Percentiles rank a stretch among this genome's conserved stretches.
Evolutionary conservation across 805 yeast genomes (phyloP).

Genomic region (Lachancea cidri): DNA sequence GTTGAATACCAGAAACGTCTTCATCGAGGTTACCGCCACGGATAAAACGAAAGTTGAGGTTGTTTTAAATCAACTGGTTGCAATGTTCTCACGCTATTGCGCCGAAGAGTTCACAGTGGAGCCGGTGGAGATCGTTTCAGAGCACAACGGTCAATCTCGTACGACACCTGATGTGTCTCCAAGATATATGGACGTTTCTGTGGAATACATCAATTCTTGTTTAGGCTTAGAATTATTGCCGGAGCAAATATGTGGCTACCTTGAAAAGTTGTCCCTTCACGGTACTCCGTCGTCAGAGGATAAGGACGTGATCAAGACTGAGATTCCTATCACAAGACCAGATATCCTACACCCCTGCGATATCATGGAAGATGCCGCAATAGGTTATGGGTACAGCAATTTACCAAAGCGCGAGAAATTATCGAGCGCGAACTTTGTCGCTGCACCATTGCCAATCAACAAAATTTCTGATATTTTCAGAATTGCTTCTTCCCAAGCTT

Average conservation of each 20-base stretch:
- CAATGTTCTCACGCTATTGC: slow-evolving; percentile 93
- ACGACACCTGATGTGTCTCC: slow-evolving; percentile 67
- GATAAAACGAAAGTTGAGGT: slow-evolving; percentile 92
- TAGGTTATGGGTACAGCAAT: slow-evolving; percentile 91
- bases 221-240: slow-evolving; percentile 74
- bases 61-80: slow-evolving; percentile 86
- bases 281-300: slow-evolving; percentile 48
- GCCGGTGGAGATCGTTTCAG: slow-evolving; percentile 80
- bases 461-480: slow-evolving; percentile 88
- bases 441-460: slow-evolving; percentile 85
- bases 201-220: slow-evolving; percentile 84
- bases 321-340: slow-evolving; percentile 89
- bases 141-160: slow-evolving; percentile 73
- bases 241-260: slow-evolving; percentile 60
- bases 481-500: slow-evolving; percentile 86
- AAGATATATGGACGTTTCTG: slow-evolving; percentile 67
- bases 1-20: slow-evolving; percentile 77
- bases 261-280: slow-evolving; percentile 74
- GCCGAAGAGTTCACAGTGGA: slow-evolving; percentile 78
- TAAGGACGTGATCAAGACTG: slow-evolving; percentile 48
- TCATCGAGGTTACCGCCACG: slow-evolving; percentile 91
- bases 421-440: slow-evolving; percentile 69
- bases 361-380: slow-evolving; percentile 97
- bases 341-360: slow-evolving; percentile 97
- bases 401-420: slow-evolving; percentile 74